A percentile compares a stretch with the other conserved stretches of the same genome.
Evolutionary conservation across 2,329 filamentous ascomycete species (phyloP).

Genomic region (Ophiostoma piceae): DNA sequence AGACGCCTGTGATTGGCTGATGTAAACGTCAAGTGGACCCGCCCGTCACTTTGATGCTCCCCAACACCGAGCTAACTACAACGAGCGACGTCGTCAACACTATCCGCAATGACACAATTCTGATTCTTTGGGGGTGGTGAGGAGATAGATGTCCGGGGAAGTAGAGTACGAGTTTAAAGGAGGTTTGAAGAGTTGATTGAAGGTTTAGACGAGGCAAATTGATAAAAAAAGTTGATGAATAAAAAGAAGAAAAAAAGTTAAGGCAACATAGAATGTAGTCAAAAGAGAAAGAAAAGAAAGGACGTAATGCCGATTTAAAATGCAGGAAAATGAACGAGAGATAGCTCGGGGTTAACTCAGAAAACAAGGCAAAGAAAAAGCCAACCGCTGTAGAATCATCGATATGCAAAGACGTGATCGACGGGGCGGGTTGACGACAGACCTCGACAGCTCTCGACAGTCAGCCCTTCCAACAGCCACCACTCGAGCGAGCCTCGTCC

Average conservation of each 20-base stretch:
- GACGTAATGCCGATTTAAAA: neutral
- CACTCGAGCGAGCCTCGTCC: neutral
- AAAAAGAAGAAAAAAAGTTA: neutral
- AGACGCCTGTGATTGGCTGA: neutral
- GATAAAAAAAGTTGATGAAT: neutral
- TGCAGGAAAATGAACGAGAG: neutral
- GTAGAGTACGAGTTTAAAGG: neutral
- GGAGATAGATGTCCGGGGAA: neutral
- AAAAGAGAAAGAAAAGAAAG: neutral
- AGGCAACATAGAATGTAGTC: no score
- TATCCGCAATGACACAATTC: conserved; percentile 21
- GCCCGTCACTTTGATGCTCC: neutral
- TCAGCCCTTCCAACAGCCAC: neutral
- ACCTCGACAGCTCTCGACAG: neutral
- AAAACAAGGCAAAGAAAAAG: neutral
- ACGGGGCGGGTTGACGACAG: conserved; percentile 8
- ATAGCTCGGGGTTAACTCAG: neutral
- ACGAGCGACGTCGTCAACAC: conserved; percentile 19
- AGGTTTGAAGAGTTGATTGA: neutral
- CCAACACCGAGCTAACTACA: conserved; percentile 11
- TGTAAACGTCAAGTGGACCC: neutral
- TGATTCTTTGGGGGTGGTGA: conserved; percentile 1
- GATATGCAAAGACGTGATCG: conserved; percentile 19
- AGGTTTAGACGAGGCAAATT: neutral
- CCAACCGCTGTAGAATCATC: neutral